Evolutionary conservation across 768 basidiomycete species (phyloP), one percentile per base, ranked within the genome.

Genomic region (Asterophora lycoperdoides): DNA sequence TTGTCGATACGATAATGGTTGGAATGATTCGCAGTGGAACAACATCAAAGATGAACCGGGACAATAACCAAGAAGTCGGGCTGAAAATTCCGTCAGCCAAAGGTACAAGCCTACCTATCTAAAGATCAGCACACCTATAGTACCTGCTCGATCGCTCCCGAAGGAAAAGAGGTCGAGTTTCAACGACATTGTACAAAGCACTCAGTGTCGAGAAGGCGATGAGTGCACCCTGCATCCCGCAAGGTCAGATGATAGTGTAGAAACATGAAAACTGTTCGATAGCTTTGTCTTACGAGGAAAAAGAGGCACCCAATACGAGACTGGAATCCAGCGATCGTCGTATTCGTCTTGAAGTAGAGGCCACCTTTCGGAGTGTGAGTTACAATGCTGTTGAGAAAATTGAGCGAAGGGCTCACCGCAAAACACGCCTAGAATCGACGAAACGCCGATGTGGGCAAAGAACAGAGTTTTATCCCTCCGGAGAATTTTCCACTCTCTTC

Each of bases 281-380:
- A 26, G 14, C 40, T 32, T 39, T 10, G 30, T 30, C 20, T 57
- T 55, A 89, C 89, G 59, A 96, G 64, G 81, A 98, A 98, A 76
- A 98, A 96, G 35, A 98, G 67, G 56, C 87, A 90, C 26, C 94
- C 94, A n/a, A 98, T 78, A 26, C 94, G 79, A 32, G 86, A 87
- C 63, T 96, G 93, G 75, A 96, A 96, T 1, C 93, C 93, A 19
- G 93, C 89, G 53, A 96, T 95, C 4, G 81, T 86, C 15, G 79
- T 69, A 30, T 76, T 79, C 0, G 90, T 93, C 23, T 93, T 64
- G 68, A 74, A 97, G 63, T 94, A 96, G 48, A 95, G 65, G 0
- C 94, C 93, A 48, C 92, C 89, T 86, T 48, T 3, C 20, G 19
- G 6, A 45, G 15, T 50, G 32, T 43, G 20, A 49, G 36, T 32